These are phyloP conservation scores for Melampsora americana DNA, from an alignment of 1,284 basidiomycete genomes.

Conservation along the genomic window DNA sequence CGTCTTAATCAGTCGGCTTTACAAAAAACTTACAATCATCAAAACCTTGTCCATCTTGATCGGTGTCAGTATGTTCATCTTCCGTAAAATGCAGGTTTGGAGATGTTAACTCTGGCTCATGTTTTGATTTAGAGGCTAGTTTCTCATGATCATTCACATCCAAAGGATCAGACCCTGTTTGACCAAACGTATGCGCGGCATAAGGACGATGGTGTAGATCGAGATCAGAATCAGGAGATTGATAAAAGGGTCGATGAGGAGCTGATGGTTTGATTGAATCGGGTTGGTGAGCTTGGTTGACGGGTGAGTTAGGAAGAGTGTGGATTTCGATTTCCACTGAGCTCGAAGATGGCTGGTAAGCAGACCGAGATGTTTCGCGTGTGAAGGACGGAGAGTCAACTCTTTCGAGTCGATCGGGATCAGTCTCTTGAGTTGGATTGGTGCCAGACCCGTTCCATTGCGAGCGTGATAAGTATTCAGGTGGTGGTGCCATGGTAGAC, in stretches of 20 bases:
- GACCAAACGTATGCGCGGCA: not conserved
- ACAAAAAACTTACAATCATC: conserved; percentile 32
- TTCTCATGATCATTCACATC: not conserved
- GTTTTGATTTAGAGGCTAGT: not conserved
- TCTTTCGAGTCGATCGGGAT: not conserved
- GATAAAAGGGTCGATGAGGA: no score
- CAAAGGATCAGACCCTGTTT: not conserved
- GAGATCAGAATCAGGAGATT: not conserved
- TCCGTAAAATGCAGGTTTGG: not conserved
- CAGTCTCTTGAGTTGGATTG: not conserved
- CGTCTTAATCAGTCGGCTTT: not conserved
- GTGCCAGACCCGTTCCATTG: conserved; percentile 1
- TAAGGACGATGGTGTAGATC: not conserved
- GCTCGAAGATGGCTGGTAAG: not conserved
- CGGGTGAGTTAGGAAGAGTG: not conserved
- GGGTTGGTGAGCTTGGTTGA: not conserved
- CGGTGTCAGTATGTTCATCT: conserved; percentile 12
- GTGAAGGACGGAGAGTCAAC: not conserved
- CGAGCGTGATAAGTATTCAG: conserved; percentile 17
- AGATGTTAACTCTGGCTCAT: not conserved
- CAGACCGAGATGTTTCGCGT: not conserved
- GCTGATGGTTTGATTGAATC: not conserved
- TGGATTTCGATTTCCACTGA: conserved; percentile 23
- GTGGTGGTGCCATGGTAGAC: conserved; percentile 6
- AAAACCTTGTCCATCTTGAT: conserved; percentile 25